phyloP scores from a whole-genome alignment of 2,329 filamentous ascomycete species.

The Aspergillus sp. region DNA sequence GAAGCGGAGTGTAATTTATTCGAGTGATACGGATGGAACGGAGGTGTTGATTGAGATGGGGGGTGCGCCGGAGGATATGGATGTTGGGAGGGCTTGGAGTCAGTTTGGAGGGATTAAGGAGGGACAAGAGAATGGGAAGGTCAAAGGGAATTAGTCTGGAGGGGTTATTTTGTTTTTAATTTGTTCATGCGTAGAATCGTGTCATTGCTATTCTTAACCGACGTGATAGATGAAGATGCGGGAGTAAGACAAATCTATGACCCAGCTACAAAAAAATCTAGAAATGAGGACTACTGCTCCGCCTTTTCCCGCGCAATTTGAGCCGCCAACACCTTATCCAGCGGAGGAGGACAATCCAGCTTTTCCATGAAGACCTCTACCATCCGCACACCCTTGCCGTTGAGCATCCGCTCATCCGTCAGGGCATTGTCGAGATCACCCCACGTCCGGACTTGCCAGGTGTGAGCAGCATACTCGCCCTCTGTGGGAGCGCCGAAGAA shows the following conservation, averaged over 20 bases:
- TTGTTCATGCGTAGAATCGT: too few species aligned
- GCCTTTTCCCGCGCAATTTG: conserved; percentile 30
- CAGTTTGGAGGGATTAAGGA: background rate
- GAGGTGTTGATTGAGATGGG: background rate
- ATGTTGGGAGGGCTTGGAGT: background rate
- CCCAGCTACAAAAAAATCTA: background rate
- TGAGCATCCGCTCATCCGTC: conserved; percentile 33
- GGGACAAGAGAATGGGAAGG: background rate
- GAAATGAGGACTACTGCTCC: background rate
- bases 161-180: too few species aligned
- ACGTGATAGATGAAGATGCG: background rate
- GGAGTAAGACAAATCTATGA: background rate
- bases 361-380: conserved; percentile 44
- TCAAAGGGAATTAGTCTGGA: too few species aligned
- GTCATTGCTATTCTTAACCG: background rate
- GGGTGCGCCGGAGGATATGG: background rate
- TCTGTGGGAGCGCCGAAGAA: conserved; percentile 48
- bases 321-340: conserved; percentile 32
- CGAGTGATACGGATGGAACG: background rate
- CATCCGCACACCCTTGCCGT: conserved; percentile 41
- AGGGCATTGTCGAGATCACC: conserved; percentile 47
- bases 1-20: background rate
- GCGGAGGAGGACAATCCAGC: conserved; percentile 36
- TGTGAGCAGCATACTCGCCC: conserved; percentile 38
- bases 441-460: conserved; percentile 44